Base-by-base conservation (phyloP, 768 basidiomycete species). In the Rhodotorula toruloides region DNA sequence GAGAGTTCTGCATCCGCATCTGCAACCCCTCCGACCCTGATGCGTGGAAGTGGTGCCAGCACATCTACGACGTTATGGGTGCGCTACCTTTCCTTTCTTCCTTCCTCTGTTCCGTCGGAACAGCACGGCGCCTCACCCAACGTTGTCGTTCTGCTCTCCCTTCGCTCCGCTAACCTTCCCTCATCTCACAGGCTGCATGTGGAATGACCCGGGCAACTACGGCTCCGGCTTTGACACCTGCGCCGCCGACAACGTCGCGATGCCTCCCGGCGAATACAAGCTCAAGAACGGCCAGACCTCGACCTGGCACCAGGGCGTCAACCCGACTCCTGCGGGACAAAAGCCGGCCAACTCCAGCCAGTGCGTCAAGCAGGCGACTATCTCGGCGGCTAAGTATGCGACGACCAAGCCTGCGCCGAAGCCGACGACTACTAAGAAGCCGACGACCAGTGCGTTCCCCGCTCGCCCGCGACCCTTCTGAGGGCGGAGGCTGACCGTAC, bases 261-360 rank as follows among this genome's bases (percentile, higher is more conserved):
- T 29, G 61, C 49, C 57, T 40, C 49, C 58, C 43, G 50, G 44
- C 42, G 48, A 58, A 31, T 65, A 87, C 72, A 67, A 84, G 84
- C 63, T 58, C 40, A 76, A 46, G 49, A 65, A 70, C 50, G 73
- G 73, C 34, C 25, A 49, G 22, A 70, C 79, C 25, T 87, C 85
- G 21, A 86, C 86, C 0, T 87, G 84, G 79, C 76, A 81, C 73
- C 88, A 89, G 79, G 70, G 70, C 9, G 58, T 58, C 34, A 58
- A 54, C 40, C 61, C 67, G 32, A 63, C 61, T 13, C 67, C 67
- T 16, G 19, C 61, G 10, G 61, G 46, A 25, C 67, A 63, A 27
- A 29, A 47, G n/a, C 37, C 66, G 16, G 49, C 55, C n/a, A 54
- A 50, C 29, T 58, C 43, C 25, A 52, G 47, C 49, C 57, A 53